A percentile compares a stretch with the other conserved stretches of the same genome.
These are phyloP conservation scores for Neoarthrinium moseri DNA, from an alignment of 2,329 filamentous ascomycete genomes.

Conservation along the genomic window DNA sequence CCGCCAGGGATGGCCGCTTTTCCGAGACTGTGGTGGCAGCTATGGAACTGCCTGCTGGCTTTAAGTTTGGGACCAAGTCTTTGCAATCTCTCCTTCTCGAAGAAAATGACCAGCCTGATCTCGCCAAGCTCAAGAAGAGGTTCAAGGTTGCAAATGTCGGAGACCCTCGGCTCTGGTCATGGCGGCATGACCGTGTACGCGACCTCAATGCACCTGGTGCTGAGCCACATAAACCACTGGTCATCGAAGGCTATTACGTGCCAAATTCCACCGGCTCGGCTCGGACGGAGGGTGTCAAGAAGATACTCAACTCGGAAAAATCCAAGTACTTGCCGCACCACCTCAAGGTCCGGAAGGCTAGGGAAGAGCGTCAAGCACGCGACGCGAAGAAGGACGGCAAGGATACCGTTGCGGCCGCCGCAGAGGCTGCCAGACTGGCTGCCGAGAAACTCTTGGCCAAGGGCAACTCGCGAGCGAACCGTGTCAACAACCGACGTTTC, in stretches of 20 bases:
- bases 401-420: conserved; percentile 63
- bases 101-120: conserved; percentile 46
- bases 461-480: conserved; percentile 87
- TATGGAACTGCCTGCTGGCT: conserved; percentile 42
- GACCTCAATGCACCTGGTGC: conserved; percentile 48
- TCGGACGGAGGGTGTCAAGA: conserved; percentile 89
- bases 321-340: conserved; percentile 97
- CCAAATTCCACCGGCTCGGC: conserved; percentile 83
- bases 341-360: conserved; percentile 88
- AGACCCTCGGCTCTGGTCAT: conserved; percentile 55
- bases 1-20: conserved; percentile 45
- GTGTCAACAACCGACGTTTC: conserved; percentile 91
- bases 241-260: conserved; percentile 72
- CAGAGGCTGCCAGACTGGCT: conserved; percentile 69
- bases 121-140: conserved; percentile 46
- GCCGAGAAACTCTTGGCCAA: conserved; percentile 81
- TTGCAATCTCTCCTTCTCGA: conserved; percentile 44
- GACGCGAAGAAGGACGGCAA: conserved; percentile 64
- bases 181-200: conserved; percentile 54
- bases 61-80: conserved; percentile 43
- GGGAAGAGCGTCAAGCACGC: conserved; percentile 85
- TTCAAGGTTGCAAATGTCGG: conserved; percentile 43
- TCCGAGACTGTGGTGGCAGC: conserved; percentile 47
- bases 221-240: conserved; percentile 32
- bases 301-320: conserved; percentile 95